Evolutionary conservation across 2,329 filamentous ascomycete species (phyloP).

Genomic region (Fusarium siculi): DNA sequence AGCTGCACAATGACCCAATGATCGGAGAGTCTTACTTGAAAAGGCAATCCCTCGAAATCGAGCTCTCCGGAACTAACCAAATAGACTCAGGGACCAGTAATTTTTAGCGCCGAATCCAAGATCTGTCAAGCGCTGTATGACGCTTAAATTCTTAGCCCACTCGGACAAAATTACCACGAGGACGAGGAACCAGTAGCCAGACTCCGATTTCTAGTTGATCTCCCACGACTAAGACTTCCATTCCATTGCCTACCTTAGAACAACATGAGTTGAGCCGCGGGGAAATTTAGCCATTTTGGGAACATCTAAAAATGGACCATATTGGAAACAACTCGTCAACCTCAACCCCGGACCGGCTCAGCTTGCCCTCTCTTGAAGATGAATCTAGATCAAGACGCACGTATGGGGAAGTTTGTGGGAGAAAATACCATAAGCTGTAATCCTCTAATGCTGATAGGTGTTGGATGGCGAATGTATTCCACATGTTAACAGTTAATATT

Average conservation of each 20-base stretch:
- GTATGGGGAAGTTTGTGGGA: constrained; percentile 9
- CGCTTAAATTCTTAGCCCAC: not conserved
- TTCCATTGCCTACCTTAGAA: not conserved
- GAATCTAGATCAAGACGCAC: constrained; percentile 10
- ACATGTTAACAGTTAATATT: no score
- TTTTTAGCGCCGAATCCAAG: not conserved
- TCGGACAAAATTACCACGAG: constrained; percentile 37
- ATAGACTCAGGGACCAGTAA: not conserved
- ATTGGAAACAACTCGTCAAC: not conserved
- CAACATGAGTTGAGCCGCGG: not conserved
- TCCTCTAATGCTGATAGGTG: not conserved
- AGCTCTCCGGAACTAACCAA: constrained; percentile 31
- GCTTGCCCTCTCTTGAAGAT: not conserved
- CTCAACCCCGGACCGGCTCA: not conserved
- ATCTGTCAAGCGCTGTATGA: not conserved
- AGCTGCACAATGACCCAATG: constrained; percentile 15
- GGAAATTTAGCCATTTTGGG: constrained; percentile 3
- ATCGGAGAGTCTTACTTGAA: constrained; percentile 16
- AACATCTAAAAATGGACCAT: not conserved
- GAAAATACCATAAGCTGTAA: not conserved
- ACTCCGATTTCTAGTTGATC: constrained; percentile 9
- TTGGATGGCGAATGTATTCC: not conserved
- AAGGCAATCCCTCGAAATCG: not conserved
- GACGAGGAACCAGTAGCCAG: not conserved
- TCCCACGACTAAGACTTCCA: not conserved